A percentile compares a stretch with the other conserved stretches of the same genome.
phyloP scores from a whole-genome alignment of 257 asterid species.

The Asclepias syriaca region DNA sequence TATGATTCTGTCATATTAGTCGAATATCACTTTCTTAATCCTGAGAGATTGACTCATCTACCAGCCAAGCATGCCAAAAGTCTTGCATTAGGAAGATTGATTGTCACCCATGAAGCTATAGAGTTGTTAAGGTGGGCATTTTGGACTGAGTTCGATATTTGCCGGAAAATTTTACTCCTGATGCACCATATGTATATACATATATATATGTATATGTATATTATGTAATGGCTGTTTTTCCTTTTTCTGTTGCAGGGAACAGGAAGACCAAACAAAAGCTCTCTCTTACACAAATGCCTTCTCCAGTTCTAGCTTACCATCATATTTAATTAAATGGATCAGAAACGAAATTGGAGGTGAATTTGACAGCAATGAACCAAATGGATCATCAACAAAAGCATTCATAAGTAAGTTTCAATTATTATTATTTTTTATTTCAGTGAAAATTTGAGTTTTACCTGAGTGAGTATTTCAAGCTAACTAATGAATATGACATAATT shows the following conservation, averaged over 20 bases:
- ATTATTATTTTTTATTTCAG: background rate
- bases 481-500: background rate
- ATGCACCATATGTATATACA: background rate
- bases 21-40: conserved; percentile 59
- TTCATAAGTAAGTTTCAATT: conserved; percentile 43
- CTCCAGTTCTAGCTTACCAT: conserved; percentile 45
- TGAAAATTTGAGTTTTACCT: background rate
- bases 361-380: conserved; percentile 33
- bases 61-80: conserved; percentile 40
- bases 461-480: background rate
- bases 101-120: conserved; percentile 50
- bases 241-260: conserved; percentile 39
- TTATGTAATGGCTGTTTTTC: conserved; percentile 12
- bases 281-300: conserved; percentile 48
- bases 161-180: background rate
- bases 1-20: conserved; percentile 49
- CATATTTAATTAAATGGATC: conserved; percentile 35
- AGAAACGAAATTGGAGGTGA: conserved; percentile 34
- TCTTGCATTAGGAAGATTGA: conserved; percentile 44
- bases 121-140: conserved; percentile 41
- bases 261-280: conserved; percentile 39
- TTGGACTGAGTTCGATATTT: background rate
- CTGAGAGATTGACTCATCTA: conserved; percentile 41
- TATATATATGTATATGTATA: no score
- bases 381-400: conserved; percentile 56